phyloP scores from a whole-genome alignment of 768 basidiomycete species.

The Rhodosporidiobolus odoratus region DNA sequence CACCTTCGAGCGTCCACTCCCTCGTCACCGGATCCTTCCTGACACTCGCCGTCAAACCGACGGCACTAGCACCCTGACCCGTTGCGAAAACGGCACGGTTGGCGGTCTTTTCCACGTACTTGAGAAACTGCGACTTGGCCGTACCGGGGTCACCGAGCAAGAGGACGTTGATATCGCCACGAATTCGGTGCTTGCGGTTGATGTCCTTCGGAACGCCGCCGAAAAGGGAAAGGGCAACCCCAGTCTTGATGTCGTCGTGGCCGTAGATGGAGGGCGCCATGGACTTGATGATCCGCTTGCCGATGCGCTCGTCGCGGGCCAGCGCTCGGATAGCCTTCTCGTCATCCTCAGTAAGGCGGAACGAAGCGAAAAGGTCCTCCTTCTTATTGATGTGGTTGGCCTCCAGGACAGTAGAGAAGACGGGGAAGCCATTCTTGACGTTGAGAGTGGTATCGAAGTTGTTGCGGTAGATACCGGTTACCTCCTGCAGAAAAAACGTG shows the following conservation, averaged over 20 bases:
- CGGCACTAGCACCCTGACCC: constrained; percentile 95
- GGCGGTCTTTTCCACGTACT: constrained; percentile 98
- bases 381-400: constrained; percentile 99
- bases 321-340: constrained; percentile 83
- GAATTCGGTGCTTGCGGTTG: constrained; percentile 89
- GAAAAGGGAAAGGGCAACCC: constrained; percentile 88
- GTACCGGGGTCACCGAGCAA: constrained; percentile 97
- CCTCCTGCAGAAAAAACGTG: constrained; percentile 60
- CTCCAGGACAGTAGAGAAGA: constrained; percentile 96
- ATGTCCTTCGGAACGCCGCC: constrained; percentile 92
- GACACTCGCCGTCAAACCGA: constrained; percentile 98
- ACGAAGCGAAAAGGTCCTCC: constrained; percentile 97
- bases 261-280: constrained; percentile 99
- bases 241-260: constrained; percentile 98
- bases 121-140: constrained; percentile 97
- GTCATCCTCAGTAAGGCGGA: constrained; percentile 93
- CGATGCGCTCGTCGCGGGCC: constrained; percentile 84
- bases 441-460: constrained; percentile 98
- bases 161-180: constrained; percentile 96
- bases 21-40: constrained; percentile 93
- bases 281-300: constrained; percentile 95
- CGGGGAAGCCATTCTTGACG: constrained; percentile 97
- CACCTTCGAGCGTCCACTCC: constrained; percentile 98
- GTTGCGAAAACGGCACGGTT: constrained; percentile 97
- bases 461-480: constrained; percentile 96